phyloP scores from a whole-genome alignment of 2,329 filamentous ascomycete genomes.

The Aspergillus floridensis region DNA sequence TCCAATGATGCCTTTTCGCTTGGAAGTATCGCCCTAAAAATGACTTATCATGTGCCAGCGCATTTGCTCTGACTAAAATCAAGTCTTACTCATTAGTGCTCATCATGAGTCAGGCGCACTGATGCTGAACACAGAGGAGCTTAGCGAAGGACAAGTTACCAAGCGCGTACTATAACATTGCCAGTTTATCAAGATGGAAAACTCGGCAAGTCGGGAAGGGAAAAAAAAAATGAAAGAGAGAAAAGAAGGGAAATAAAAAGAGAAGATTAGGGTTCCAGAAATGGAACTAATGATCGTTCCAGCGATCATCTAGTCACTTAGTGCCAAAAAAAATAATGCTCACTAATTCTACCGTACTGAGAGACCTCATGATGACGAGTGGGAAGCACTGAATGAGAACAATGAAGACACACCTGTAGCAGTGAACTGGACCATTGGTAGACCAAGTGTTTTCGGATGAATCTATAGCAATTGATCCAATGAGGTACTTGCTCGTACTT shows the following conservation, averaged over 20 bases:
- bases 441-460: neutral
- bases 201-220: neutral
- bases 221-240: neutral
- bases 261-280: conserved; percentile 10
- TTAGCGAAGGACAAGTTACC: neutral
- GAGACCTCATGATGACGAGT: conserved; percentile 17
- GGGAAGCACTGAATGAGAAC: neutral
- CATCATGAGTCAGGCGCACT: neutral
- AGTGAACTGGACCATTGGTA: neutral
- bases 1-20: too few relatives aligned
- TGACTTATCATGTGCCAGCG: too few relatives aligned
- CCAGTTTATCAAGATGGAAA: neutral
- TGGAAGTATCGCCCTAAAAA: too few relatives aligned
- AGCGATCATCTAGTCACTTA: neutral
- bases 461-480: neutral
- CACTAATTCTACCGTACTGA: conserved; percentile 2
- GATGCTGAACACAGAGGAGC: neutral
- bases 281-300: neutral
- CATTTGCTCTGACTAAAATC: neutral
- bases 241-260: neutral
- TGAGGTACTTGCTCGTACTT: neutral
- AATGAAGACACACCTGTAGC: neutral
- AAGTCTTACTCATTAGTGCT: neutral
- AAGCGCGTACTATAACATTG: neutral
- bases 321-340: neutral